Base-by-base conservation (phyloP, 768 basidiomycete species). In the Dioszegia crocea region DNA sequence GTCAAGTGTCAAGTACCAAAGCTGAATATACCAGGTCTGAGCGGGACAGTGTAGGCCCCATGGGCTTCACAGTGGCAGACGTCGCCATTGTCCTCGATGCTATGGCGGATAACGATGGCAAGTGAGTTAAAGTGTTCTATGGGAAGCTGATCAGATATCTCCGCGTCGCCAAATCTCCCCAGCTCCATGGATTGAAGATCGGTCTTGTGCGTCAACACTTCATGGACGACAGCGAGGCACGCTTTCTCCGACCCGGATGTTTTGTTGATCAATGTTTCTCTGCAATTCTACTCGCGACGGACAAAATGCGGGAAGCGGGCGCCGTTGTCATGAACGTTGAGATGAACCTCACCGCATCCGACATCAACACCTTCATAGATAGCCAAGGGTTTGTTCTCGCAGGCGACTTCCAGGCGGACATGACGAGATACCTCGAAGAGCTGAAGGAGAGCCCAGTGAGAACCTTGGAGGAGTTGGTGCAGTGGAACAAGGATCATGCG, bases 1-100 rank as follows among this genome's bases (percentile, higher is more conserved):
- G 52, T 29, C 19, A 17, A 4, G 30, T n/a, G 2, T 53, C 40
- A 16, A 21, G 12, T 17, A 17, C 19, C 29, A n/a, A 26, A n/a
- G 6, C 36, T 50, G 45, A 46, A 21, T 21, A 9, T n/a, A 31
- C 10, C 19, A 54, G 52, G 14, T 30, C 29, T 12, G 59, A 51
- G 4, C 56, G 54, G 24, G 67, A 65, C 29, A 59, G 59, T 6
- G 45, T 59, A n/a, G 67, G 67, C 2, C 61, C 67, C 6, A 68
- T 65, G 61, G 57, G 52, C 19, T 36, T 17, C 31, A 10, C 46
- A 0, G 24, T 40, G n/a, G 14, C 17, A 5, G 39, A 43, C n/a
- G 24, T 31, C 14, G 52, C 52, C 9, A 23, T 54, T 4, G 11
- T 54, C 3, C 52, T 45, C 14, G 52, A 51, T 26, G 43, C 17